Conservation (phyloP, 1,139 yeast species). For the Debaryomyces sp. region DNA sequence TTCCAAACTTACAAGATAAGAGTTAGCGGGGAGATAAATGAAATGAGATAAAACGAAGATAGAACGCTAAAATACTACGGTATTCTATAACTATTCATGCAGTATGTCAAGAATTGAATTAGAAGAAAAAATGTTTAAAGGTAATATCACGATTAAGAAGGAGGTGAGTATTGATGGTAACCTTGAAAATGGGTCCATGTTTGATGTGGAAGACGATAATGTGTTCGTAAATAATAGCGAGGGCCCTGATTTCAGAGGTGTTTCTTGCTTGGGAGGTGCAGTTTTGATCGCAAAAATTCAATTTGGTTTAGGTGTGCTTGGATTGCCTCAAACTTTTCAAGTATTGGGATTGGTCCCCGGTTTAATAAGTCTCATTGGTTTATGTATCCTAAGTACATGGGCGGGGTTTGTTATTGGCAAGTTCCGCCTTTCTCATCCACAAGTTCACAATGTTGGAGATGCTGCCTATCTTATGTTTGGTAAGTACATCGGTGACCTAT, state of each 20-base stretch:
- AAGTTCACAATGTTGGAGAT: constrained; percentile 14
- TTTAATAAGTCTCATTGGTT: constrained; percentile 10
- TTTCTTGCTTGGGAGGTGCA: constrained; percentile 13
- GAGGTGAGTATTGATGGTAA: background rate
- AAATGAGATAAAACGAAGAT: background rate
- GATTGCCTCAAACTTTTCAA: constrained; percentile 14
- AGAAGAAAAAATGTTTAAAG: constrained; percentile 4
- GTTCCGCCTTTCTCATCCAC: constrained; percentile 14
- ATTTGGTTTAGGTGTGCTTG: constrained; percentile 15
- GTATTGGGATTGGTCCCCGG: constrained; percentile 16
- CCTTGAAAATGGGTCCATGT: constrained; percentile 1
- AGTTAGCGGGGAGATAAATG: constrained; percentile 3
- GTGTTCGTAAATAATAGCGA: constrained; percentile 7
- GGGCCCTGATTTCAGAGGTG: constrained; percentile 16
- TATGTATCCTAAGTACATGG: constrained; percentile 15
- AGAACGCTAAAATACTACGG: too few species aligned
- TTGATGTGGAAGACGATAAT: background rate
- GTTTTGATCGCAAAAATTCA: constrained; percentile 13
- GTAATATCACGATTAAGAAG: background rate
- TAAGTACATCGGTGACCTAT: constrained; percentile 9
- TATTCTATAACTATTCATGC: background rate
- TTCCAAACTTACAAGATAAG: background rate
- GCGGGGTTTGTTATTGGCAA: constrained; percentile 14
- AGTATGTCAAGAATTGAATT: background rate
- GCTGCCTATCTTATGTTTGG: constrained; percentile 13